Conservation (phyloP, 2,329 filamentous ascomycete genomes). For the Ceratocystis cubensis region DNA sequence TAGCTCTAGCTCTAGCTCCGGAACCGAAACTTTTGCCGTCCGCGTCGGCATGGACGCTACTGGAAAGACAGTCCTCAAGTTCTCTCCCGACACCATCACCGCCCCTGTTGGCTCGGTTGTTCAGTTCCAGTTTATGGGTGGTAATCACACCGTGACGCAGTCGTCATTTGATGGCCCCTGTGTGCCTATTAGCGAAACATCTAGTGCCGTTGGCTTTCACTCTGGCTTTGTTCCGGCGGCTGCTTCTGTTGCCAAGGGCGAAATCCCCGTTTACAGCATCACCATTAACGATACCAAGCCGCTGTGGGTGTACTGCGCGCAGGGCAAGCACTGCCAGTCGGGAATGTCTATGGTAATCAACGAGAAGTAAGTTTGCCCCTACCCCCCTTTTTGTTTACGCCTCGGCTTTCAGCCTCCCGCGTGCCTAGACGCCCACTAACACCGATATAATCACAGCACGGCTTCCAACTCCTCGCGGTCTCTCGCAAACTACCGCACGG, state of each 20-base stretch:
- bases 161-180: slow-evolving; percentile 53
- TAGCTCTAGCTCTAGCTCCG: slow-evolving; percentile 2
- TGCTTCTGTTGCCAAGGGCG: slow-evolving; percentile 36
- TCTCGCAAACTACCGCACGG: slow-evolving; percentile 37
- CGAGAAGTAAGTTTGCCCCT: slow-evolving; percentile 43
- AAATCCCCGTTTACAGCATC: slow-evolving; percentile 58
- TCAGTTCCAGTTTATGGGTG: slow-evolving; percentile 53
- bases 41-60: slow-evolving; percentile 46
- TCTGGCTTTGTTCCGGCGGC: slow-evolving; percentile 55
- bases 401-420: no score
- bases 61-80: slow-evolving; percentile 41
- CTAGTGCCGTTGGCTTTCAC: slow-evolving; percentile 48
- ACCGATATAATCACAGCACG: slow-evolving; percentile 28
- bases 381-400: not conserved
- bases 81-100: slow-evolving; percentile 52
- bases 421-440: not conserved
- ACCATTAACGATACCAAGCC: slow-evolving; percentile 56
- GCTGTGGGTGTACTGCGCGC: slow-evolving; percentile 68
- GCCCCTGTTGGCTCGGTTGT: slow-evolving; percentile 56
- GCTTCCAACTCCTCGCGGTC: slow-evolving; percentile 40
- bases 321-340: slow-evolving; percentile 58
- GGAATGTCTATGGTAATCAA: slow-evolving; percentile 72
- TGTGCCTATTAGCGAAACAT: slow-evolving; percentile 42
- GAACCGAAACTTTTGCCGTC: slow-evolving; percentile 30
- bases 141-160: slow-evolving; percentile 70